Base-by-base conservation (phyloP, 441 rosid genomes). In the Dalechampia spathulata region DNA sequence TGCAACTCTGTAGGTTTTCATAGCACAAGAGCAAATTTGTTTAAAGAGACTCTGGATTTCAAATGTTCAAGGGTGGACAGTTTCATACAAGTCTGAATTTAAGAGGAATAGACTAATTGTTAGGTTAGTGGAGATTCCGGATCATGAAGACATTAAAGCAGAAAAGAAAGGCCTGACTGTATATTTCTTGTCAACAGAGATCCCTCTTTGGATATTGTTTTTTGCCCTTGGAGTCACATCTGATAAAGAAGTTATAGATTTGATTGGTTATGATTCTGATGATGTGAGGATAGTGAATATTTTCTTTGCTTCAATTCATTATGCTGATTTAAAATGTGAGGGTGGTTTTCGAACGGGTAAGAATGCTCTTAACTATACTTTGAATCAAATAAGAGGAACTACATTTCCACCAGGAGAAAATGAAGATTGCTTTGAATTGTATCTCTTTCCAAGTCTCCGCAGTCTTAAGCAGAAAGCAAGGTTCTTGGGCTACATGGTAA, bases 1-100 rank as follows among this genome's bases (percentile, higher is more conserved):
- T 27, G 40, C 20, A 42, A 9, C 28, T 28, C 8, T 45, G 55
- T 77, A 92, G 96, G 79, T 76, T 30, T 85, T 89, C 64, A 72
- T 89, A 55, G 95, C 99, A n/a, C 99, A 93, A 72, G 99, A 93
- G 64, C 95, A 87, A 65, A 66, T 70, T 46, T 89, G 90, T 66
- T 34, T 71, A 68, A 89, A 77, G 78, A 87, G 87, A 65, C 83
- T 89, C n/a, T 93, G 97, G 99, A 60, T 90, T 55, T 78, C 84
- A 26, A 79, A 65, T 61, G 61, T 30, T 51, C 93, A 72, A 48
- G 74, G 75, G 16, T 87, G 96, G 95, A 82, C 87, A 17, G 74
- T 85, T 67, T 67, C 87, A 3, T 85, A 81, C 71, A 69, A 76
- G 58, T 87, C 90, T 0, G 87, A 81, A 38, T 62, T 68, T 30